A percentile compares a stretch with the other conserved stretches of the same genome.
Evolutionary conservation across 768 basidiomycete species (phyloP).

Genomic region (Phaffia tasmanica): DNA sequence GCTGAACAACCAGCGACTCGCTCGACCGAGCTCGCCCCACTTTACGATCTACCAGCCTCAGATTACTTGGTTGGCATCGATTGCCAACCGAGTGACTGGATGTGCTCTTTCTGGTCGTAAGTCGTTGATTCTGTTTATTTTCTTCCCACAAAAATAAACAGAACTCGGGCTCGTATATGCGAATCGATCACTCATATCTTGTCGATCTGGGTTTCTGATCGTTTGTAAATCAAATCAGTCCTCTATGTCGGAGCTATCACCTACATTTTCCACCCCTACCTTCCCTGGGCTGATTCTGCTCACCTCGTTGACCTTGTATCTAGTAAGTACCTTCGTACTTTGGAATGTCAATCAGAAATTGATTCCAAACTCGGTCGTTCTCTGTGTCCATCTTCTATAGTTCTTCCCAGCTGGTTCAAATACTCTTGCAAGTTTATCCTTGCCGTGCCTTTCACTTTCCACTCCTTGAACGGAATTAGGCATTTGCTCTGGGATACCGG

Average conservation of each 20-base stretch:
- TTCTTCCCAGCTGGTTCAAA: conserved; percentile 45
- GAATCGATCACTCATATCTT: conserved; percentile 3
- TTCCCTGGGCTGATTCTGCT: conserved; percentile 56
- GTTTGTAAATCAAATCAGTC: conserved; percentile 42
- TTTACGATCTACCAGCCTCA: conserved; percentile 95
- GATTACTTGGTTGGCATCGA: conserved; percentile 78
- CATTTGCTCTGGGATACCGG: conserved; percentile 84
- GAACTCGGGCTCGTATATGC: neutral
- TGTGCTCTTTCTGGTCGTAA: conserved; percentile 62
- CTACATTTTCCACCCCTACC: conserved; percentile 67
- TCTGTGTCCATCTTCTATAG: neutral
- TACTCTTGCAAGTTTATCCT: conserved; percentile 63
- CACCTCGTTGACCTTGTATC: conserved; percentile 62
- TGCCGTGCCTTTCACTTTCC: conserved; percentile 81
- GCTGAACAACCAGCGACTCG: conserved; percentile 75
- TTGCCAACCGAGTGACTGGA: conserved; percentile 79
- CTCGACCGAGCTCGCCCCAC: conserved; percentile 85
- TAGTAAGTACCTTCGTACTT: conserved; percentile 11
- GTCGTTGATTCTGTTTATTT: conserved; percentile 15
- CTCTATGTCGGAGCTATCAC: conserved; percentile 78
- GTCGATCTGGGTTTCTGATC: neutral
- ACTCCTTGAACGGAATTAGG: conserved; percentile 76
- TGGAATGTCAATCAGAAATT: neutral
- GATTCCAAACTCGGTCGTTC: neutral
- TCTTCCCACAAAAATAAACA: neutral